Percentiles rank a stretch among this genome's conserved stretches.
These are phyloP conservation scores for Aspergillus phoenicis DNA, from an alignment of 2,329 filamentous ascomycete species.

Conservation along the genomic window DNA sequence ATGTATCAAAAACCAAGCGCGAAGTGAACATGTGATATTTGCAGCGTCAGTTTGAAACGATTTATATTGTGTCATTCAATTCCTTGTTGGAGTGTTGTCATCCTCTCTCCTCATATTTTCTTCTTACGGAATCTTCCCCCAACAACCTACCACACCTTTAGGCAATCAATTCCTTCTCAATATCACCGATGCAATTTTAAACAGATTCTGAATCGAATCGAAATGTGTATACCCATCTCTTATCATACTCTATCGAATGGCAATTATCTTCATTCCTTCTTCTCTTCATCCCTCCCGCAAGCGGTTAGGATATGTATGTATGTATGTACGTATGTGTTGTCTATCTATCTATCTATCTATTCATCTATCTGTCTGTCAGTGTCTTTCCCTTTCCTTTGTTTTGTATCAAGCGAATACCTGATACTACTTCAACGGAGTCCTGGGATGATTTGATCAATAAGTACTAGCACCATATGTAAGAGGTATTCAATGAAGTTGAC, in stretches of 20 bases:
- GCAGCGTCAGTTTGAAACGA: too few relatives aligned
- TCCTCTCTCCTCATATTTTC: background rate
- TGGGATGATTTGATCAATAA: background rate
- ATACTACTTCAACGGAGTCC: background rate
- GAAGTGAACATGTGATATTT: background rate
- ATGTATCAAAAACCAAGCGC: constrained; percentile 2
- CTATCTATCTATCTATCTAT: background rate
- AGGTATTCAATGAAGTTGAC: too few relatives aligned
- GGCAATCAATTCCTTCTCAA: background rate
- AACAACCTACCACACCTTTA: background rate
- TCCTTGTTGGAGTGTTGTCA: background rate
- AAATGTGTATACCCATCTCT: constrained; percentile 11
- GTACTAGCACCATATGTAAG: too few relatives aligned
- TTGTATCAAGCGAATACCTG: background rate
- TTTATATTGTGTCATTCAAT: background rate
- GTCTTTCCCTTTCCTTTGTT: background rate
- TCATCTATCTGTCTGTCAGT: background rate
- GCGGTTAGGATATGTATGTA: too few relatives aligned
- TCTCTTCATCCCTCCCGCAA: background rate
- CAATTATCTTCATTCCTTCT: background rate
- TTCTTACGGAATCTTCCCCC: background rate
- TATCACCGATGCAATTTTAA: background rate
- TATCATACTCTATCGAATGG: background rate
- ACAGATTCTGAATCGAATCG: background rate
- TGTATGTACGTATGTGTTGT: too few relatives aligned